Base-by-base conservation (phyloP, 495 filamentous ascomycete species). In the Trichoderma orchidacearum region DNA sequence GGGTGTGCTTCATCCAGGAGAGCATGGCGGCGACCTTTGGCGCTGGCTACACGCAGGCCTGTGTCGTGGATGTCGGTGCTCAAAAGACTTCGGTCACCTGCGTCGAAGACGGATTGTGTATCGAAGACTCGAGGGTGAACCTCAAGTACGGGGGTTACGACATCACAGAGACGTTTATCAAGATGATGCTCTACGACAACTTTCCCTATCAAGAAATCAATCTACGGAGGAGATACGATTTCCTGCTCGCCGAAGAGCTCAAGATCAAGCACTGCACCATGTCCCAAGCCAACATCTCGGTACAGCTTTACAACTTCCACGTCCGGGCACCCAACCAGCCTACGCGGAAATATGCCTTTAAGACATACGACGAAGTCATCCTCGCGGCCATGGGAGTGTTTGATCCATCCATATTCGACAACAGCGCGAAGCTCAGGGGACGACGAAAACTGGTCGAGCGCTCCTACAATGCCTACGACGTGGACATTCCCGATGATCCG, bases 1-100 rank as follows among this genome's bases (percentile, higher is more conserved):
- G 85, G 31, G 83, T 95, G 45, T 91, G 86, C 65, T 93, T 98
- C 61, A 90, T 96, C 51, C 93, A 98, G 61, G 93, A 98, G 70
- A 94, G 89, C 57, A 76, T 96, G 58, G 90, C 90, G 3, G 94
- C 91, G 17, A 90, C 89, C 0, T 98, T 94, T 66, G 93, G 93
- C n/a, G 94, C 91, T 12, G 93, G 94, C 1, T 95, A 90, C 62
- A 90, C 89, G 5, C 87, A 82, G 38, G 87, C 88, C 17, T 97
- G 94, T 64, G 89, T 98, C 56, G 91, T 98, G 5, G 93, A 98
- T 66, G 86, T 97, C 38, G 93, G 93, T 17, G 94, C 93, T 3
- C 90, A 97, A 70, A 98, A 98, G 75, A 97, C 93, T 3, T 96
- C 94, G 1, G 89, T 98, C 34, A 90, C 90, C 62, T 98, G 93